Base-by-base conservation (phyloP, 352 stramenopile species). In the Globisporangium middletonii region DNA sequence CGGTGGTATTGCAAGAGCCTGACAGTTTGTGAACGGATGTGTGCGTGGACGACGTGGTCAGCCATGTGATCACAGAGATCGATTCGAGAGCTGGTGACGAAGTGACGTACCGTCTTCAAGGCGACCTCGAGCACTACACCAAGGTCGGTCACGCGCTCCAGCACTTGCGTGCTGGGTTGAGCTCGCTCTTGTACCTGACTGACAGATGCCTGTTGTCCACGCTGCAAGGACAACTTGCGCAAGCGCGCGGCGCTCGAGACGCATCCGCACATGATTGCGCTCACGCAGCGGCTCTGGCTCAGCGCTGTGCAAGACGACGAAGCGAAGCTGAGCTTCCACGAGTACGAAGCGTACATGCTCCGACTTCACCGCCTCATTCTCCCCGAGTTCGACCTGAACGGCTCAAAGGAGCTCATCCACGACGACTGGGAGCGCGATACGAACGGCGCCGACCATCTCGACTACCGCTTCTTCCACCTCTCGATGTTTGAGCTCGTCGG, bases 401-500 rank as follows among this genome's bases (percentile, higher is more conserved):
- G 73, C 26, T 93, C 83, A 0, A 85, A 77, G 42, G 61, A 77
- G 19, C 50, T 90, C 3, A 83, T 93, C 52, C 59, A 68, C 51
- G 79, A 89, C 38, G 83, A 90, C 68, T 93, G 80, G 80, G 60
- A 66, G 16, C 77, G 83, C 46, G 83, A 91, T 15, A 78, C 68
- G 4, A 67, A 71, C 9, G 72, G 75, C 4, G 61, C 75, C 7
- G 65, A 85, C 30, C 53, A 70, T 30, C 65, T 93, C 47, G 68
- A 87, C 50, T 93, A 88, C 55, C 57, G 71, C 4, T 88, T 75
- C 41, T 91, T 93, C 53, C 83, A 93, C 55, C 69, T 88, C 38
- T 91, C 83, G 15, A 89, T 93, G 75, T 91, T 91, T 60, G 83
- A 93, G 44, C 68, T 93, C 18, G 82, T 89, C 30, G 79, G 77